These are phyloP conservation scores for Brassica incana DNA, from an alignment of 345 rosid genomes.

Conservation along the genomic window DNA sequence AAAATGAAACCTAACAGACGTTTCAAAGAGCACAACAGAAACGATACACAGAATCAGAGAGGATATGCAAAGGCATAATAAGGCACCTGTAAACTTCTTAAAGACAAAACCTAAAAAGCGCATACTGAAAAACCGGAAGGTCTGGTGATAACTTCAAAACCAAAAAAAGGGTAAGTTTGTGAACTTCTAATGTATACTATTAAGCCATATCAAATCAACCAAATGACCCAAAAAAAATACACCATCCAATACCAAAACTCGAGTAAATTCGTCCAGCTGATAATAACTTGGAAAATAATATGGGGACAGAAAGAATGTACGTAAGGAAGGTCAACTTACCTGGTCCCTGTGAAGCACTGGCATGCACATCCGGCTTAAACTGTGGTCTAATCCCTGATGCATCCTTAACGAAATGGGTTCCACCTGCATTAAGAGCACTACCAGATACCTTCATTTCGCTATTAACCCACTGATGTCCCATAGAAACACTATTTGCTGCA, in stretches of 20 bases:
- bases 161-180: not conserved
- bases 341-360: constrained; percentile 52
- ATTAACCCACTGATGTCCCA: constrained; percentile 48
- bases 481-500: constrained; percentile 39
- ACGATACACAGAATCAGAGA: not conserved
- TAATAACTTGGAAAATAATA: not conserved
- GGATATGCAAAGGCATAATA: not conserved
- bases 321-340: constrained; percentile 40
- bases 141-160: not conserved
- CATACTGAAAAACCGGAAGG: not conserved
- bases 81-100: not conserved
- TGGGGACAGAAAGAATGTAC: not conserved
- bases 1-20: not conserved
- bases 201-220: not conserved
- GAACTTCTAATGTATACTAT: not conserved
- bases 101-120: not conserved
- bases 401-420: constrained; percentile 52
- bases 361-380: constrained; percentile 39
- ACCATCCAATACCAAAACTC: not conserved
- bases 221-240: not conserved
- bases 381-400: constrained; percentile 47
- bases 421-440: constrained; percentile 45
- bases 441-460: constrained; percentile 48
- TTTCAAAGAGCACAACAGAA: not conserved
- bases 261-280: not conserved